Conservation (phyloP, 2,329 filamentous ascomycete genomes). For the Microsporum audouinii region DNA sequence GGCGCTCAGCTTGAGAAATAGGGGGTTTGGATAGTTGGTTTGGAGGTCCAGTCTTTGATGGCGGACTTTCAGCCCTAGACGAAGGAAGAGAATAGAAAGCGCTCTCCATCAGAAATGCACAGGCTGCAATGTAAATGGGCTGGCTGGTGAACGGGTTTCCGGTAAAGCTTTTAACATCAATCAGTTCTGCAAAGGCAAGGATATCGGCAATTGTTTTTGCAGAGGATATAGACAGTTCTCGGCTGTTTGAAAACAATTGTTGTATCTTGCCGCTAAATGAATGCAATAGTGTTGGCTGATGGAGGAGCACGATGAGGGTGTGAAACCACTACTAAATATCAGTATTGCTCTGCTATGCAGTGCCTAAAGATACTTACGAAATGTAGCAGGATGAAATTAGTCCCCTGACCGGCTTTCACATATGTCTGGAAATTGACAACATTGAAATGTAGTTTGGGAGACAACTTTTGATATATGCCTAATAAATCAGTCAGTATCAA, state of each 20-base stretch:
- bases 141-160: conserved; percentile 84
- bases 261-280: conserved; percentile 60
- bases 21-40: conserved; percentile 25
- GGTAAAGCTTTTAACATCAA: conserved; percentile 74
- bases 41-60: conserved; percentile 23
- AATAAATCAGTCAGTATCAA: conserved; percentile 6
- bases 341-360: background rate
- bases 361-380: conserved; percentile 34
- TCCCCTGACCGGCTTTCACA: conserved; percentile 66
- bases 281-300: conserved; percentile 71
- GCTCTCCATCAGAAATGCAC: conserved; percentile 77
- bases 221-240: conserved; percentile 72
- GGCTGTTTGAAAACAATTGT: conserved; percentile 66
- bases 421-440: conserved; percentile 78
- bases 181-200: conserved; percentile 70
- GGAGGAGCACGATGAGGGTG: conserved; percentile 69
- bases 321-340: conserved; percentile 55
- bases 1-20: conserved; percentile 24
- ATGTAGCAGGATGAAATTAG: conserved; percentile 75
- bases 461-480: conserved; percentile 60
- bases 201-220: conserved; percentile 90
- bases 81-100: conserved; percentile 56
- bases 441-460: conserved; percentile 67
- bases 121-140: conserved; percentile 83
- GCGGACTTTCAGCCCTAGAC: conserved; percentile 49